Evolutionary conservation across 768 basidiomycete genomes (phyloP).

Genomic region (Leccinum disarticulatum): DNA sequence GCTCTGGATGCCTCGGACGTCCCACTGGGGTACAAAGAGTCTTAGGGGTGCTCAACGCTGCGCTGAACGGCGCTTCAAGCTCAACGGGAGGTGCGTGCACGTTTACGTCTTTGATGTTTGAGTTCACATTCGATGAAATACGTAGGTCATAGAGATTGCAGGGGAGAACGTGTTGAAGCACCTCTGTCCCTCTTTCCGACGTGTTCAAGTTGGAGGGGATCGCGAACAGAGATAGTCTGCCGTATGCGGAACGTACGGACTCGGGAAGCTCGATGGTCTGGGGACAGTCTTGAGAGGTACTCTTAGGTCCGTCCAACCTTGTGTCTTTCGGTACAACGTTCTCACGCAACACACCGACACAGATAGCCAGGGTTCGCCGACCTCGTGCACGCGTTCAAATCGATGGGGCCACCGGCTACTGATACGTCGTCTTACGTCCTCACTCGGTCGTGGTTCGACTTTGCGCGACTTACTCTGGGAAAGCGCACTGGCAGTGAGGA

Average conservation of each 20-base stretch:
- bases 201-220: slow-evolving; percentile 76
- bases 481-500: neutral
- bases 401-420: slow-evolving; percentile 64
- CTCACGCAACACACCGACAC: no score
- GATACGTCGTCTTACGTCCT: slow-evolving; percentile 15
- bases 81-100: slow-evolving; percentile 49
- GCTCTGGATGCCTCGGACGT: slow-evolving; percentile 59
- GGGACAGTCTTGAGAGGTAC: slow-evolving; percentile 58
- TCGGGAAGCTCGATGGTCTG: slow-evolving; percentile 38
- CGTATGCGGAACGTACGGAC: slow-evolving; percentile 67
- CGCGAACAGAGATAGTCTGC: slow-evolving; percentile 79
- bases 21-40: slow-evolving; percentile 86
- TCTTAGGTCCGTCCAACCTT: slow-evolving; percentile 50
- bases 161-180: slow-evolving; percentile 54
- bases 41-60: slow-evolving; percentile 86
- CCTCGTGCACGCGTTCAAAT: slow-evolving; percentile 70
- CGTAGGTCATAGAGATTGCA: slow-evolving; percentile 47
- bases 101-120: no score
- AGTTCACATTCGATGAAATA: neutral
- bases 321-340: no score
- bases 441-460: slow-evolving; percentile 33
- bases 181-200: slow-evolving; percentile 59
- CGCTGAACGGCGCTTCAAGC: slow-evolving; percentile 74
- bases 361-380: slow-evolving; percentile 71
- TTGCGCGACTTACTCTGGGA: slow-evolving; percentile 37